Conservation (phyloP, 2,329 filamentous ascomycete genomes). For the Cadophora malorum region DNA sequence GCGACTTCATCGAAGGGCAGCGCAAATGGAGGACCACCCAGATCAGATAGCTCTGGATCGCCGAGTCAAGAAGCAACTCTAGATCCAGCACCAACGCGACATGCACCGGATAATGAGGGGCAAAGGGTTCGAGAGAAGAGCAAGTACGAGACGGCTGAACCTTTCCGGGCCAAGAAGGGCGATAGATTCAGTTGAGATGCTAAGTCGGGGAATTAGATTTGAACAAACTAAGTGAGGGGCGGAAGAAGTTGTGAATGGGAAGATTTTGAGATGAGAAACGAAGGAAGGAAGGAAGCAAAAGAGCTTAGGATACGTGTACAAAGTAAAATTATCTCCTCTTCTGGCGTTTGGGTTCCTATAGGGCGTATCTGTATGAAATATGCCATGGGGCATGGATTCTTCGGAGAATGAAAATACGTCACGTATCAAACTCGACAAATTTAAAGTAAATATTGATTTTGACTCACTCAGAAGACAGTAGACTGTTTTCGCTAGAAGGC, state of each 20-base stretch:
- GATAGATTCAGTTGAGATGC: slow-evolving; percentile 74
- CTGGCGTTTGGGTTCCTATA: slow-evolving; percentile 26
- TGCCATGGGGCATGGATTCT: neutral
- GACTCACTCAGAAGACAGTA: no score
- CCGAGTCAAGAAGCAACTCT: slow-evolving; percentile 73
- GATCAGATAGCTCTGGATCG: slow-evolving; percentile 62
- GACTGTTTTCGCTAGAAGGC: no score
- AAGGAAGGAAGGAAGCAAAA: neutral
- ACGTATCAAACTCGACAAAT: neutral
- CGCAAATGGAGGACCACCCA: slow-evolving; percentile 57
- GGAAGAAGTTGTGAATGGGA: neutral
- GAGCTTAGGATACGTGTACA: slow-evolving; percentile 25
- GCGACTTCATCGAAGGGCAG: slow-evolving; percentile 37
- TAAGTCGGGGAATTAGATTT: slow-evolving; percentile 26
- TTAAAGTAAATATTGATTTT: neutral
- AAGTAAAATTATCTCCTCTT: slow-evolving; percentile 29
- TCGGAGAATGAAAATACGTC: no score
- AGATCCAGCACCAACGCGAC: slow-evolving; percentile 86
- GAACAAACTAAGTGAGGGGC: slow-evolving; percentile 4
- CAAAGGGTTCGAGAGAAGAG: slow-evolving; percentile 77
- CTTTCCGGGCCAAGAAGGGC: slow-evolving; percentile 81
- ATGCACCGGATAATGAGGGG: slow-evolving; percentile 75
- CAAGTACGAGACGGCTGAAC: slow-evolving; percentile 83
- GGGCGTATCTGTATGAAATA: neutral
- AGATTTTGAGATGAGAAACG: neutral